phyloP scores from a whole-genome alignment of 805 yeast genomes.

The Candida vaughaniae region DNA sequence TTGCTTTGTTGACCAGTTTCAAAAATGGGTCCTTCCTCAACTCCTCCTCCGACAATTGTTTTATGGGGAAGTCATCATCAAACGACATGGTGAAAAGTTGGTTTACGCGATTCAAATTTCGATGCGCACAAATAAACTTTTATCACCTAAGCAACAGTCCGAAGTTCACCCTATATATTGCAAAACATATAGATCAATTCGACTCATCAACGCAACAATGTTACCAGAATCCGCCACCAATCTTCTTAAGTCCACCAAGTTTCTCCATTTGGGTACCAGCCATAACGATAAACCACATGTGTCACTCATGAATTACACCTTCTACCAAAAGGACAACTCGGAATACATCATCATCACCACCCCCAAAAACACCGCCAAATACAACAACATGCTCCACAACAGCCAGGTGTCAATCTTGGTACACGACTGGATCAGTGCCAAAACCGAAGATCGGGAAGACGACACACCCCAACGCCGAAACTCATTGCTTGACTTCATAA shows the following conservation, averaged over 20 bases:
- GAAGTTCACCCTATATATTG: no score
- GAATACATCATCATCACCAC: conserved; percentile 71
- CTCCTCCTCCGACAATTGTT: background rate
- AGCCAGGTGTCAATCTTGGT: conserved; percentile 79
- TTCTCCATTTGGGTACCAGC: conserved; percentile 84
- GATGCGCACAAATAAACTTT: no score
- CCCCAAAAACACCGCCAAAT: conserved; percentile 70
- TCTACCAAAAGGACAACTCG: conserved; percentile 40
- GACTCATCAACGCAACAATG: no score
- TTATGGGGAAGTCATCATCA: background rate
- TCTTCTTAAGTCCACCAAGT: conserved; percentile 60
- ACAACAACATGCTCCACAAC: conserved; percentile 62
- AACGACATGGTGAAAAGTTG: background rate
- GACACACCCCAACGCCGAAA: conserved; percentile 19
- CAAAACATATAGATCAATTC: no score
- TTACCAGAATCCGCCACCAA: conserved; percentile 37
- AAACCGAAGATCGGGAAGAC: conserved; percentile 27
- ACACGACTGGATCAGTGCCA: conserved; percentile 85
- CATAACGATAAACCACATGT: conserved; percentile 77
- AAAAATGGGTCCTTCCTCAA: background rate
- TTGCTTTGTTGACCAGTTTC: no score
- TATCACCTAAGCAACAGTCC: no score
- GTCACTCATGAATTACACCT: conserved; percentile 87
- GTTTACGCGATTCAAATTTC: background rate
- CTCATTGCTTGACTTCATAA: conserved; percentile 53